Conservation (phyloP, 257 asterid genomes). For the Solanum chmielewskii region DNA sequence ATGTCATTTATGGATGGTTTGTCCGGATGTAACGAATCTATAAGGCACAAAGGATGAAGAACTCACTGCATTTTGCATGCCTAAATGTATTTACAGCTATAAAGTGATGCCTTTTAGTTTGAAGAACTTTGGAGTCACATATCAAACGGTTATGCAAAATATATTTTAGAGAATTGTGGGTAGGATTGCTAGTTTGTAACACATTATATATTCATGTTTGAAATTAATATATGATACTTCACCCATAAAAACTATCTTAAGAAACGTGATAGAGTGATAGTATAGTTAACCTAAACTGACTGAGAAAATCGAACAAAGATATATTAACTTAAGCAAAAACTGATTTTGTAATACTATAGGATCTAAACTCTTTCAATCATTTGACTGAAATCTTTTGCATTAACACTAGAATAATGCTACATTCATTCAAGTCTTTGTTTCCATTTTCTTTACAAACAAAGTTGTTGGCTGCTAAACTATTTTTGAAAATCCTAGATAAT, state of each 20-base stretch:
- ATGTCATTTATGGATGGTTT: background rate
- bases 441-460: no score
- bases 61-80: background rate
- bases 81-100: background rate
- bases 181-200: background rate
- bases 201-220: background rate
- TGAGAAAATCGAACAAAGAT: background rate
- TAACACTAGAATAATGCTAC: background rate
- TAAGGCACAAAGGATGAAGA: background rate
- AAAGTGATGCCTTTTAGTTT: background rate
- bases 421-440: background rate
- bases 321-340: background rate
- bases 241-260: background rate
- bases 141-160: background rate
- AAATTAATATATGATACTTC: background rate
- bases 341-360: background rate
- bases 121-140: background rate
- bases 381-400: background rate
- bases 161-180: background rate
- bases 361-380: background rate
- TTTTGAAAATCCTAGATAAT: background rate
- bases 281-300: background rate
- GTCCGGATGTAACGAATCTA: background rate
- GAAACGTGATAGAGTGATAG: background rate
- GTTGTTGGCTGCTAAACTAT: background rate